Conservation (phyloP, 1,284 basidiomycete species). For the Puccinia triticina region DNA sequence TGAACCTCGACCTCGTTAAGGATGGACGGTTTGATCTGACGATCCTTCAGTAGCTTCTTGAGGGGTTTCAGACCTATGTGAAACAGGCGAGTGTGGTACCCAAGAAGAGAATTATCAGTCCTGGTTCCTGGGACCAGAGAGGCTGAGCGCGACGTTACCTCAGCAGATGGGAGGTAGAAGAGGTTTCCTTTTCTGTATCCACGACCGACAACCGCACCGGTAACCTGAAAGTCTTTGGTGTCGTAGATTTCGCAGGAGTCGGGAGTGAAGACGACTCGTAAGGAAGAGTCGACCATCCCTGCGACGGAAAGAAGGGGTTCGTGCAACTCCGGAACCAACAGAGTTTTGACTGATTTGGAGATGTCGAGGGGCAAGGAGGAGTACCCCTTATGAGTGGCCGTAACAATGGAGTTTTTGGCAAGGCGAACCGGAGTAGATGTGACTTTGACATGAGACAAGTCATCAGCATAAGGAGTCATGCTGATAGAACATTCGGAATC, state of each 20-base stretch:
- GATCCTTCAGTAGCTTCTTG: neutral
- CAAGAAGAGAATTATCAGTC: no score
- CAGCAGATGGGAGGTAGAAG: neutral
- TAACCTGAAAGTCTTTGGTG: neutral
- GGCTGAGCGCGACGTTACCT: neutral
- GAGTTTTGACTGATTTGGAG: neutral
- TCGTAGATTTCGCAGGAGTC: neutral
- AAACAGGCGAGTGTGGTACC: no score
- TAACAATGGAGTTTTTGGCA: neutral
- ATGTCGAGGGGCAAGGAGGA: neutral
- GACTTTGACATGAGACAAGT: neutral
- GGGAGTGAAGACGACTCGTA: neutral
- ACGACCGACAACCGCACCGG: neutral
- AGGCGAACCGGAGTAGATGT: neutral
- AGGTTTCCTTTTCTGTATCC: neutral
- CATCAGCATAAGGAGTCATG: neutral
- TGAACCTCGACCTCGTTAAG: constrained; percentile 21
- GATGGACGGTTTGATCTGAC: neutral
- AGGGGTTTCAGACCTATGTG: constrained; percentile 26
- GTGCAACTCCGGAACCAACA: neutral
- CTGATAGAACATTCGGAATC: neutral
- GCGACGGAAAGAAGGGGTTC: neutral
- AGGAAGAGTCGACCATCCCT: no score
- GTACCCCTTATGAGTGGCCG: neutral
- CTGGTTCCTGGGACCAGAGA: neutral